These are phyloP conservation scores for Pouteria campechiana DNA, from an alignment of 179 eudicot genomes.

Conservation along the genomic window DNA sequence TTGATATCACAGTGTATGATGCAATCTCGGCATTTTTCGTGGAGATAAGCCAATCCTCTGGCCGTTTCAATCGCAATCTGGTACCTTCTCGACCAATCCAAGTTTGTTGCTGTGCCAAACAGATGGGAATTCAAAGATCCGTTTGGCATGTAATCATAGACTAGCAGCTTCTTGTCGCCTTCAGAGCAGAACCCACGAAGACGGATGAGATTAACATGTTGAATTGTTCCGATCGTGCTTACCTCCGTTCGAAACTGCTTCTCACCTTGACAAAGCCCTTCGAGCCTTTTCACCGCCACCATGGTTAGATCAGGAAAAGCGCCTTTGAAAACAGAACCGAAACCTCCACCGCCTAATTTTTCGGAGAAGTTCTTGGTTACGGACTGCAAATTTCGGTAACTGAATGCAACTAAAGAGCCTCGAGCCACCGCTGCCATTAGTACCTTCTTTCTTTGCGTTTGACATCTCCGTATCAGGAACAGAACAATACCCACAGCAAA, in stretches of 20 bases:
- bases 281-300: slow-evolving; percentile 17
- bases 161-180: slow-evolving; percentile 14
- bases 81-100: slow-evolving; percentile 13
- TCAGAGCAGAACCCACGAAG: slow-evolving; percentile 26
- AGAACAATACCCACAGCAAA: slow-evolving; percentile 14
- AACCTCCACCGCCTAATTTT: slow-evolving; percentile 19
- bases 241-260: slow-evolving; percentile 20
- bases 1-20: slow-evolving; percentile 17
- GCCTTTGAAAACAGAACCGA: slow-evolving; percentile 19
- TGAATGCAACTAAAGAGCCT: slow-evolving; percentile 11
- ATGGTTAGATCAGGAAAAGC: slow-evolving; percentile 7
- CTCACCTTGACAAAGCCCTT: slow-evolving; percentile 15
- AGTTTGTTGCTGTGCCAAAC: background rate
- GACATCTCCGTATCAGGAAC: slow-evolving; percentile 7
- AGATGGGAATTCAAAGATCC: slow-evolving; percentile 14
- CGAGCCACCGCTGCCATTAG: slow-evolving; percentile 13
- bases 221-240: slow-evolving; percentile 20
- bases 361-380: slow-evolving; percentile 20
- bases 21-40: slow-evolving; percentile 11
- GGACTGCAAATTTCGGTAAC: slow-evolving; percentile 10
- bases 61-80: slow-evolving; percentile 9
- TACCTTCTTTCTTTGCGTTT: slow-evolving; percentile 5
- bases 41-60: slow-evolving; percentile 10
- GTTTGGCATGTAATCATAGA: slow-evolving; percentile 19
- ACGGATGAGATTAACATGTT: slow-evolving; percentile 20